Evolutionary conservation across 1,284 basidiomycete genomes (phyloP).

Genomic region (Heliocybe sulcata): DNA sequence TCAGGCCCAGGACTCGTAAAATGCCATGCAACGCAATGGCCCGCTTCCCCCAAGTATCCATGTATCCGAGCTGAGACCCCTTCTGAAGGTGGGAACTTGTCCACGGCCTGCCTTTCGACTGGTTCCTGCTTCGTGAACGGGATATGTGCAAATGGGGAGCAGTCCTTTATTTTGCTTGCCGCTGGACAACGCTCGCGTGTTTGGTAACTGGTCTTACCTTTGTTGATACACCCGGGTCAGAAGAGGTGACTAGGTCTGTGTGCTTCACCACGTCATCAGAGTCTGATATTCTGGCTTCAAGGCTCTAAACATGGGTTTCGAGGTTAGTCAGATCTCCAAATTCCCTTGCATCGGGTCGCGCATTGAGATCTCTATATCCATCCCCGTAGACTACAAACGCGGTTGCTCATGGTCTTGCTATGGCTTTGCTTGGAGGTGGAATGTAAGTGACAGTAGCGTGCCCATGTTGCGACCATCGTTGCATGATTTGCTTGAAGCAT

Average conservation of each 20-base stretch:
- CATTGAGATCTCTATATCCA: not conserved
- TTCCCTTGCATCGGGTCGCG: not conserved
- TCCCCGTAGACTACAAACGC: not conserved
- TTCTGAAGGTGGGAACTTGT: not conserved
- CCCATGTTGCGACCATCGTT: not conserved
- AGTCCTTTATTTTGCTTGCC: not conserved
- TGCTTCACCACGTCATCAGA: not conserved
- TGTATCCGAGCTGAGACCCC: not conserved
- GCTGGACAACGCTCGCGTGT: not conserved
- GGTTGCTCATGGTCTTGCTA: not conserved
- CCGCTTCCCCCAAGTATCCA: not conserved
- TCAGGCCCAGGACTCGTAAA: too few species aligned
- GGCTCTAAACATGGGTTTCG: not conserved
- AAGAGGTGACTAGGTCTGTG: not conserved
- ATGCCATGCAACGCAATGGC: too few species aligned
- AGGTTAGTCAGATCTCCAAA: not conserved
- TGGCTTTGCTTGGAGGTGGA: not conserved
- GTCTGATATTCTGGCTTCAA: not conserved
- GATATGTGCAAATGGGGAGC: not conserved
- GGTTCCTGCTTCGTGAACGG: not conserved
- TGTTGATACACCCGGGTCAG: not conserved
- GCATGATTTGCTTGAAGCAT: not conserved
- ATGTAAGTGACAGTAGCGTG: not conserved
- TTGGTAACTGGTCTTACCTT: not conserved
- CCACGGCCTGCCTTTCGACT: not conserved